These are phyloP conservation scores for Dendrostoma leiphaemia DNA, from an alignment of 2,329 filamentous ascomycete genomes.

Conservation along the genomic window DNA sequence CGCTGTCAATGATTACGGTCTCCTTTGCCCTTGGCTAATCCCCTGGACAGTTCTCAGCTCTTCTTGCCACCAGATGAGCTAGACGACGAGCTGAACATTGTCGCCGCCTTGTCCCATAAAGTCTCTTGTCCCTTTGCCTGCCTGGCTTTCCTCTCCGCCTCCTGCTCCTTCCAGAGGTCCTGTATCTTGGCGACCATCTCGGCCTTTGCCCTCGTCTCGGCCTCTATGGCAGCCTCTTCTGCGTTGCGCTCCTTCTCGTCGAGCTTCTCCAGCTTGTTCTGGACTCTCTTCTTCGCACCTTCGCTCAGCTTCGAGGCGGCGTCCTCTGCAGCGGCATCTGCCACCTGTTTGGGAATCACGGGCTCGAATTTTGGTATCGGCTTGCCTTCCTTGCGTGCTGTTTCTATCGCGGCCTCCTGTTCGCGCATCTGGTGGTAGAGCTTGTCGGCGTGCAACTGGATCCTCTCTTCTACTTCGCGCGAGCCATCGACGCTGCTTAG, in stretches of 20 bases:
- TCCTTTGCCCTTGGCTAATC: not conserved
- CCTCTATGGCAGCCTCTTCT: constrained; percentile 63
- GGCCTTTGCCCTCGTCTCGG: constrained; percentile 59
- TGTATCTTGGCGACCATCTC: constrained; percentile 58
- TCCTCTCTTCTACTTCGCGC: constrained; percentile 72
- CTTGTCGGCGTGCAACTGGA: constrained; percentile 93
- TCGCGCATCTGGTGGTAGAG: constrained; percentile 84
- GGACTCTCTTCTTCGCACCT: constrained; percentile 50
- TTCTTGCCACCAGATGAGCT: constrained; percentile 11
- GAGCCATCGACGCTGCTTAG: constrained; percentile 65
- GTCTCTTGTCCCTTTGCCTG: constrained; percentile 54
- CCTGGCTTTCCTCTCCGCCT: constrained; percentile 51
- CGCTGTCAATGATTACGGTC: no score
- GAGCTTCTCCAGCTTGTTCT: constrained; percentile 56
- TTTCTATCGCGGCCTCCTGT: constrained; percentile 73
- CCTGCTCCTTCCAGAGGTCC: constrained; percentile 54
- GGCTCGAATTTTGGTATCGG: constrained; percentile 59
- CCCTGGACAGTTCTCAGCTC: not conserved
- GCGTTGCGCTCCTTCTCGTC: constrained; percentile 56
- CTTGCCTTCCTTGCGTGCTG: constrained; percentile 62
- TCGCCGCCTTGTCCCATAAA: constrained; percentile 38
- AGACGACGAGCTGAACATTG: constrained; percentile 23
- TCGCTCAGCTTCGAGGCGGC: constrained; percentile 33
- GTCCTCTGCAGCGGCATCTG: constrained; percentile 15
- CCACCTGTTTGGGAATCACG: constrained; percentile 41